Conservation (phyloP, 2,329 filamentous ascomycete genomes). For the Simplicillium sp. region DNA sequence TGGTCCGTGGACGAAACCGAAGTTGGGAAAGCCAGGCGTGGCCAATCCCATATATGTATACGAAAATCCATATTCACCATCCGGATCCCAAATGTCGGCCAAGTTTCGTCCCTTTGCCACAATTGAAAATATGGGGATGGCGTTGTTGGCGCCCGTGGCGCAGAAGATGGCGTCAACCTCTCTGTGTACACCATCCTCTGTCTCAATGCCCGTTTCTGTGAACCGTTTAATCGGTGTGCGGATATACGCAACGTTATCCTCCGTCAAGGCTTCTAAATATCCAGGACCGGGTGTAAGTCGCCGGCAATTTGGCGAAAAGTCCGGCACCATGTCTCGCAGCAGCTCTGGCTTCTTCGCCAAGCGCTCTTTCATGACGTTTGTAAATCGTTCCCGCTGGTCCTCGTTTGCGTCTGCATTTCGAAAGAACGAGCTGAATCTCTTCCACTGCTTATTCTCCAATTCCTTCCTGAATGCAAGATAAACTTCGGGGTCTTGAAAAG, state of each 20-base stretch:
- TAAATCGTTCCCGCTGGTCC: conserved; percentile 35
- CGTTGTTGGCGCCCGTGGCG: conserved; percentile 54
- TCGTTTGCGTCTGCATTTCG: conserved; percentile 40
- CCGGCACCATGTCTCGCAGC: conserved; percentile 45
- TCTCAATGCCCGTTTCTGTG: conserved; percentile 50
- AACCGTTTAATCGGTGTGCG: conserved; percentile 46
- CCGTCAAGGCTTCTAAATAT: conserved; percentile 54
- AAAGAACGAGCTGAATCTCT: conserved; percentile 44
- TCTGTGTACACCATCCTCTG: conserved; percentile 43
- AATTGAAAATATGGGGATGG: conserved; percentile 52
- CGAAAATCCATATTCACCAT: conserved; percentile 49
- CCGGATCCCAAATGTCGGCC: conserved; percentile 43
- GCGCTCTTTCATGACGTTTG: conserved; percentile 38
- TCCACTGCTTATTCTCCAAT: conserved; percentile 53
- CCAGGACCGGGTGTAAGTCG: conserved; percentile 57
- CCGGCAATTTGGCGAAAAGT: conserved; percentile 55
- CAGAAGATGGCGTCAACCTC: conserved; percentile 58
- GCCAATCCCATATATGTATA: conserved; percentile 58
- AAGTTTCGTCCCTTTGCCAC: conserved; percentile 44
- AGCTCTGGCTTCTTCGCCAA: conserved; percentile 46
- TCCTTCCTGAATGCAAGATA: conserved; percentile 52
- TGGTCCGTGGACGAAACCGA: conserved; percentile 55
- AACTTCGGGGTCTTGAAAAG: conserved; percentile 48
- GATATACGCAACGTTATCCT: conserved; percentile 54
- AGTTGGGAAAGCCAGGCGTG: conserved; percentile 57